These are phyloP conservation scores for Bipolaris oryzae DNA, from an alignment of 2,329 filamentous ascomycete genomes.

Conservation along the genomic window DNA sequence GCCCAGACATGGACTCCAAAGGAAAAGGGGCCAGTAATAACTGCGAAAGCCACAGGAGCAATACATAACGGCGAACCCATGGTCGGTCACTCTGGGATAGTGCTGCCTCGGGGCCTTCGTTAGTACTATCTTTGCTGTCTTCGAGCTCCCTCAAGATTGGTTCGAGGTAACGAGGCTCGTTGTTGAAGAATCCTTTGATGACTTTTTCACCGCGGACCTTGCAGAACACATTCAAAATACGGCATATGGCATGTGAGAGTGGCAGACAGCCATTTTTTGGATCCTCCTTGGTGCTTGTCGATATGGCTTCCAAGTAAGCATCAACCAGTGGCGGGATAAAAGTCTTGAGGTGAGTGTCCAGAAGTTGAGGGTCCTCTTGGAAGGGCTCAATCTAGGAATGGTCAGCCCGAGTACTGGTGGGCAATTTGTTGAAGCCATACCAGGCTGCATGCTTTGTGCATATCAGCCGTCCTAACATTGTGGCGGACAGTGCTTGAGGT, in stretches of 20 bases:
- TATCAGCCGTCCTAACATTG: conserved; percentile 48
- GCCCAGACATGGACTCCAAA: conserved; percentile 77
- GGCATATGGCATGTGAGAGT: conserved; percentile 67
- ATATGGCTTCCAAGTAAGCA: conserved; percentile 74
- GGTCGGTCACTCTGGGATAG: conserved; percentile 29
- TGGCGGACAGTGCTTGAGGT: conserved; percentile 41
- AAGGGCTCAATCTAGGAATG: conserved; percentile 74
- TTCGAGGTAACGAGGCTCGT: conserved; percentile 85
- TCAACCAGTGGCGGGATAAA: conserved; percentile 77
- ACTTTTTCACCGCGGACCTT: conserved; percentile 95
- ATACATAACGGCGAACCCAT: conserved; percentile 90
- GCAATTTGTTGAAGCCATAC: conserved; percentile 21
- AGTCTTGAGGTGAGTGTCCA: conserved; percentile 80
- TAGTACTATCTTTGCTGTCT: conserved; percentile 51
- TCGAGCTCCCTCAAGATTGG: conserved; percentile 78
- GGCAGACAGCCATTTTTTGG: conserved; percentile 35
- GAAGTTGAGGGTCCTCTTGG: conserved; percentile 91
- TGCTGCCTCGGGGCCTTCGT: conserved; percentile 18
- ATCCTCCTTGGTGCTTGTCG: conserved; percentile 34
- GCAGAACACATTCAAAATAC: conserved; percentile 85
- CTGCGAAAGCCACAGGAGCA: conserved; percentile 76
- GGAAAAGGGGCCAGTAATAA: conserved; percentile 79
- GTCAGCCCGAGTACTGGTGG: conserved; percentile 6
- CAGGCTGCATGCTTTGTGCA: conserved; percentile 48
- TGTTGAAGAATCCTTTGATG: conserved; percentile 86